Evolutionary conservation across 257 asterid genomes (phyloP), one percentile per base, ranked within the genome.

Genomic region (Solanum pimpinellifolium): DNA sequence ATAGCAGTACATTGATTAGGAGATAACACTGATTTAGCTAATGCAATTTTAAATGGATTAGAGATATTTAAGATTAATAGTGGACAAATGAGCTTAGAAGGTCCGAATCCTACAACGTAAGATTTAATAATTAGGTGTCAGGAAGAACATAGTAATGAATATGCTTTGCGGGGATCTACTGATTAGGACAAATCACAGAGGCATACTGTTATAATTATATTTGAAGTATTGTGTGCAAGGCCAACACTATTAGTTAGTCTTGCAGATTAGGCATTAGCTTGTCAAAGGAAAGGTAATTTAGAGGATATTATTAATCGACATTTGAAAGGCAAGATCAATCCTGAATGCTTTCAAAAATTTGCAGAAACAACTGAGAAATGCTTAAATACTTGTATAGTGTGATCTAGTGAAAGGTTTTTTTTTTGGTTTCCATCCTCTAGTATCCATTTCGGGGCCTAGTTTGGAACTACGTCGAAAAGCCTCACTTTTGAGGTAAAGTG

Each of bases 21-120:
- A 20, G 20, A 69, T 3, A 86, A 87, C 2, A 70, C 97, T 3
- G 88, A 91, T 83, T 94, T 81, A 13, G 3, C 35, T 2, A 98
- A 97, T 31, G 93, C 92, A 2, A 90, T 94, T 66, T 93, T 97
- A 83, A 97, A 95, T 66, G 99, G 99, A 14, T 86, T 97, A 12
- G 99, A 97, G 86, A 89, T 97, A 33, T 95, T 97, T 92, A 97
- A 97, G 89, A 89, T 97, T 21, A 92, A 93, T 11, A 94, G 94
- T 4, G 86, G 90, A 0, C 90, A 87, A 47, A 35, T 75, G 6
- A 97, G 90, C 41, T 92, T 97, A 3, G 98, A 98, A 4, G 99
- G 98, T 5, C 95, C 95, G 0, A 97, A 97, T 66, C 99, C 99
- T 7, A 33, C 90, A 7, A 90, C 94, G 33, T 94, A 98, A 6